Evolutionary conservation across 208 protist genomes (phyloP).

Genomic region (Naegleria fowleri): DNA sequence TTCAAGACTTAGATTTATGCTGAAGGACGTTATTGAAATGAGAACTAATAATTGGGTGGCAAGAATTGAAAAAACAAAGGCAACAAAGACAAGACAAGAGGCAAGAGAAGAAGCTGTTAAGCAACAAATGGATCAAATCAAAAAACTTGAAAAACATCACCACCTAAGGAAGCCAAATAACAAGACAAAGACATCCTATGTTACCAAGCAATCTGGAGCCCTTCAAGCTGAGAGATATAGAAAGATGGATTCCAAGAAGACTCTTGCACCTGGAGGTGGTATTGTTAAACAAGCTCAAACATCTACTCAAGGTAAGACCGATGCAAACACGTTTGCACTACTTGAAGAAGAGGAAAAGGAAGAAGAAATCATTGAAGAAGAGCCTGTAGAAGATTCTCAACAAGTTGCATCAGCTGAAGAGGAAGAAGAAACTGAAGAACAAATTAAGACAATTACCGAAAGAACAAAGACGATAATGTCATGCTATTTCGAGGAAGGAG

Average conservation of each 20-base stretch:
- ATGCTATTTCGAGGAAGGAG: background rate
- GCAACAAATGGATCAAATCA: constrained; percentile 19
- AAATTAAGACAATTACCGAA: background rate
- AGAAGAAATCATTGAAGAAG: background rate
- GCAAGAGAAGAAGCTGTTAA: constrained; percentile 3
- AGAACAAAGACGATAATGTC: background rate
- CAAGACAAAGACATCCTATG: background rate
- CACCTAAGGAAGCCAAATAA: background rate
- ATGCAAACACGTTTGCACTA: background rate
- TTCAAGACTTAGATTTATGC: constrained; percentile 40
- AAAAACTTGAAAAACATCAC: constrained; percentile 1
- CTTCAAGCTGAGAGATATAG: background rate
- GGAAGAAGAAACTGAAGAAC: background rate
- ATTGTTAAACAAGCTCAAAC: background rate
- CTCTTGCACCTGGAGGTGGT: background rate
- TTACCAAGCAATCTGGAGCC: background rate
- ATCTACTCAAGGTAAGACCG: background rate
- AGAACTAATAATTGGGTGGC: constrained; percentile 36
- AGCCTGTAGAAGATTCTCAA: background rate
- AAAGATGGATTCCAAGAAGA: background rate
- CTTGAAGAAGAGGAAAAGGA: background rate
- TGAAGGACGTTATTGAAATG: constrained; percentile 42
- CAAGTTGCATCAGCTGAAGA: background rate
- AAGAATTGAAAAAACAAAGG: constrained; percentile 19
- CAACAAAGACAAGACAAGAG: background rate